Evolutionary conservation across 495 filamentous ascomycete genomes (phyloP), one percentile per base, ranked within the genome.

Genomic region (Penicillium steckii): DNA sequence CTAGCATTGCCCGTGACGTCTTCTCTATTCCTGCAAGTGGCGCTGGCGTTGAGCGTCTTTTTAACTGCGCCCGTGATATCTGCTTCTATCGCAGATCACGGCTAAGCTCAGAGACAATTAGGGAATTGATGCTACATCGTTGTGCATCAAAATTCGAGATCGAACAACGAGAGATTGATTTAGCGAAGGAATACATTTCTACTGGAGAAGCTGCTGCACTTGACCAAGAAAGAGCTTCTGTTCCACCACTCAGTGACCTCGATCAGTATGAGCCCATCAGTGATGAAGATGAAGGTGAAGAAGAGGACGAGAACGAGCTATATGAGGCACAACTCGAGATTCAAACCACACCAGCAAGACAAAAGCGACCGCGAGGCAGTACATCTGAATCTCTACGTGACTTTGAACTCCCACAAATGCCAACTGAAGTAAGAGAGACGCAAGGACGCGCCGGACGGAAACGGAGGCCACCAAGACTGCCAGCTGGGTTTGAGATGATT

Each of bases 31-130:
- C 55, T 44, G 49, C 48, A 18, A 48, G 25, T 23, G 49, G 55
- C 15, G 35, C 55, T 33, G 55, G 55, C 47, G 49, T 57, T 13
- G 55, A 57, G 29, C 48, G 48, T 7, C 49, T 52, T 5, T 57
- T 57, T 26, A 57, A 57, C 33, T 52, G 23, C 43, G 49, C 49
- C 24, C 38, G 44, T 37, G 48, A 57, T 49, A 27, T 57, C 25
- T 57, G 44, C 30, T 21, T 48, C 40, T 57, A 57, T 46, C 37
- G 49, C n/a, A 33, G 48, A 22, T 32, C 43, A 8, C 35, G n/a
- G 17, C 9, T 50, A 13, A 50, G 30, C n/a, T 22, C 47, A 4
- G 25, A 26, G n/a, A 50, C 47, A 9, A 42, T 50, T 4, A 17
- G 9, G 23, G 32, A 25, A 10, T 12, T 50, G 12, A 50, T 50